Base-by-base conservation (phyloP, 805 yeast species). In the Hanseniaspora nectarophila region DNA sequence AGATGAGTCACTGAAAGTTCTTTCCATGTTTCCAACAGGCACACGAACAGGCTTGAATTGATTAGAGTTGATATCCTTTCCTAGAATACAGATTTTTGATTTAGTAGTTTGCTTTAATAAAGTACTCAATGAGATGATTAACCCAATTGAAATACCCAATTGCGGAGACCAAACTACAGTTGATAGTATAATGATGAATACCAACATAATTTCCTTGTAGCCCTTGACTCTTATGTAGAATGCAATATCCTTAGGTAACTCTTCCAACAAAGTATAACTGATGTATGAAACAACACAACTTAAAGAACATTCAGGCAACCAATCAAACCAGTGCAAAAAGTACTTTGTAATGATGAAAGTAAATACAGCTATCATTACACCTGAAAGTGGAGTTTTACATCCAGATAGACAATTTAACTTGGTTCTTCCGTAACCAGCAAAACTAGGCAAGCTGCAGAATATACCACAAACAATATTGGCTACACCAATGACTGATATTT, bases 251-350 rank as follows among this genome's bases (percentile, higher is more conserved):
- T 62, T 63, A 1, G 77, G 77, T 18, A 69, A 68, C 51, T 73
- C 77, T 54, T 72, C 73, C 18, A 73, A 63, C 9, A 70, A 66
- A 0, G 70, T 67, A 16, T 70, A 60, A 18, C 72, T 75, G 42
- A 73, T 72, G 10, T 67, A 68, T 2, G 73, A 71, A 9, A 73
- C 67, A n/a, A 72, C 66, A 5, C 70, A 73, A 56, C 73, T 70
- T 16, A 73, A 57, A 56, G 71, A 65, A 54, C 76, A 72, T 56
- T 68, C 66, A 1, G 77, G 77, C 24, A 73, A 67, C 46, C 57
- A 71, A 54, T 68, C 67, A 52, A 73, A 67, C 39, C 60, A 64
- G 43, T 51, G 26, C 28, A 56, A 42, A 24, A 55, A 68, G 61
- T 13, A 68, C 56, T 24, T 59, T 21, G 20, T 54, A 26, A 52